These are phyloP conservation scores for Chalciporus chontae DNA, from an alignment of 768 basidiomycete genomes.

Conservation along the genomic window DNA sequence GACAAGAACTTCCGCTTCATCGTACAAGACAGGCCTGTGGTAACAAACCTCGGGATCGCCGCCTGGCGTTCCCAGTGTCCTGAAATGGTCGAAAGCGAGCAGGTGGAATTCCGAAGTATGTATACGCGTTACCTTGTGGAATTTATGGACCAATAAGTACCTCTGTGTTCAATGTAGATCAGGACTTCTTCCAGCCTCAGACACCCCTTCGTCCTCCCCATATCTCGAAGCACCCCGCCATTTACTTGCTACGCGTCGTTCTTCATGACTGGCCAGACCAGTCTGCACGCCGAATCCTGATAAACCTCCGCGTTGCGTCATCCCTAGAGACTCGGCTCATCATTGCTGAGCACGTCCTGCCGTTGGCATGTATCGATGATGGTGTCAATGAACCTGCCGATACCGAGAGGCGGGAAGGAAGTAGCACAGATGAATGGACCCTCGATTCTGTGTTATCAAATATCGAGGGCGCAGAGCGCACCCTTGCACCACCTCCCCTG, in stretches of 20 bases:
- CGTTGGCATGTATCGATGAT: constrained; percentile 63
- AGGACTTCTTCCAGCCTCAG: constrained; percentile 76
- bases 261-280: constrained; percentile 79
- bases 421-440: constrained; percentile 23
- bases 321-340: constrained; percentile 51
- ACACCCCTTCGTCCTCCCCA: constrained; percentile 30
- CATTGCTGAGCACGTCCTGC: constrained; percentile 69
- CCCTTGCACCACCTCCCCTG: constrained; percentile 57
- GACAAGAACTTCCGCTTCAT: constrained; percentile 42
- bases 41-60: constrained; percentile 49
- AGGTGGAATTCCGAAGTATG: constrained; percentile 50
- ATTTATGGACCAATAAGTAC: neutral
- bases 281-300: constrained; percentile 43
- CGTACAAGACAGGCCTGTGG: constrained; percentile 59
- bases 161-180: constrained; percentile 36
- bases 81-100: constrained; percentile 51
- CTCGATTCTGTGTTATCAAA: constrained; percentile 32
- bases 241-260: constrained; percentile 68
- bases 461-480: constrained; percentile 50
- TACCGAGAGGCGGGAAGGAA: constrained; percentile 5
- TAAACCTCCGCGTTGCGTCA: constrained; percentile 40
- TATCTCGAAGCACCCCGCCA: constrained; percentile 42
- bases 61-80: constrained; percentile 61
- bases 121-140: neutral
- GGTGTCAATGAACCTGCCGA: constrained; percentile 10